Percentiles rank a stretch among this genome's conserved stretches.
These are phyloP conservation scores for Rutidosis leptorrhynchoides DNA, from an alignment of 129 eudicot genomes.

Conservation along the genomic window DNA sequence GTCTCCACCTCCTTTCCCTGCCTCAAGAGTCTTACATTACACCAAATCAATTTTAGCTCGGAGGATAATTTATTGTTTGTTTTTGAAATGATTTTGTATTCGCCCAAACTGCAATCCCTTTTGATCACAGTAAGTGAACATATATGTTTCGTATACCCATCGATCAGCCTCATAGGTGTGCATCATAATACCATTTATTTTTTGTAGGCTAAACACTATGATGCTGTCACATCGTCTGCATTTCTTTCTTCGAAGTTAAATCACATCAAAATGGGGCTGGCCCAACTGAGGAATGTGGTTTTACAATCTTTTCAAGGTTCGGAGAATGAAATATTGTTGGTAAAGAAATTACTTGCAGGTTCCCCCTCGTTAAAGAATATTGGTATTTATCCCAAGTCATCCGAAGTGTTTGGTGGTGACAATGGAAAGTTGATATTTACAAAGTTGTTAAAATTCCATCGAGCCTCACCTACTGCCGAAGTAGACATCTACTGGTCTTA, in stretches of 20 bases:
- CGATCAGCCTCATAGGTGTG: neutral
- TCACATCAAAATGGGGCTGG: neutral
- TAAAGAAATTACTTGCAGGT: neutral
- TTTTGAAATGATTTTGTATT: neutral
- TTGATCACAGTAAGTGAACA: neutral
- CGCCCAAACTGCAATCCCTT: constrained; percentile 14
- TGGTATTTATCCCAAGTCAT: neutral
- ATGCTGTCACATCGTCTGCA: neutral
- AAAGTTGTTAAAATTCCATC: neutral
- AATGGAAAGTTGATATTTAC: neutral
- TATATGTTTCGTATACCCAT: neutral
- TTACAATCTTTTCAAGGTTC: neutral
- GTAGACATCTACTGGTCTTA: neutral
- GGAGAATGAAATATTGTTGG: neutral
- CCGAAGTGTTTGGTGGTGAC: neutral
- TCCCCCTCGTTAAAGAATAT: neutral
- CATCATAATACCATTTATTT: neutral
- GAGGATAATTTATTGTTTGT: neutral
- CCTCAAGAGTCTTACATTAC: neutral
- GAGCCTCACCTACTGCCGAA: neutral
- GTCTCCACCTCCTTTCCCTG: neutral
- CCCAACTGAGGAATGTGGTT: neutral
- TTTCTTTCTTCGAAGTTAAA: neutral
- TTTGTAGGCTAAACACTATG: neutral
- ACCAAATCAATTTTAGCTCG: neutral